Conservation (phyloP, 371 early-diverging fungal species). For the Lichtheimia ramosa region DNA sequence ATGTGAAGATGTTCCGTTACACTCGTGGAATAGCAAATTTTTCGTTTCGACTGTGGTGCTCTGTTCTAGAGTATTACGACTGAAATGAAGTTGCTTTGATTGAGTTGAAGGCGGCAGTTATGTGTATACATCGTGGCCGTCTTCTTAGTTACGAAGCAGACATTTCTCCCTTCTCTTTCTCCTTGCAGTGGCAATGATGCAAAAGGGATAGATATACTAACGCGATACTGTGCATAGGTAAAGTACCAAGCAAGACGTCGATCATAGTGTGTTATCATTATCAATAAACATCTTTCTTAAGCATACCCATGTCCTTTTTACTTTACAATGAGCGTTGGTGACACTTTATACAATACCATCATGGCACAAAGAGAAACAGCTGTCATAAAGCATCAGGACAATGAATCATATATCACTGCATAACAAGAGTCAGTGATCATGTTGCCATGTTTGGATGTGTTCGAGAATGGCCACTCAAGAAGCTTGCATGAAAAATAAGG, state of each 20-base stretch:
- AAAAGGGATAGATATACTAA: neutral
- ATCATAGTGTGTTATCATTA: neutral
- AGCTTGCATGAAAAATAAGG: no score
- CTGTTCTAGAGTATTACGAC: constrained; percentile 12
- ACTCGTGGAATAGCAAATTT: constrained; percentile 14
- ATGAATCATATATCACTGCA: no score
- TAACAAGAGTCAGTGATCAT: no score
- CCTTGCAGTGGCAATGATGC: neutral
- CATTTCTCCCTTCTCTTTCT: neutral
- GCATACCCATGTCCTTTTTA: neutral
- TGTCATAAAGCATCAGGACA: no score
- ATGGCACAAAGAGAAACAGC: no score
- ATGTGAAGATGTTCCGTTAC: constrained; percentile 14
- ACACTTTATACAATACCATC: no score
- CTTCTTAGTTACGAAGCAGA: constrained; percentile 14
- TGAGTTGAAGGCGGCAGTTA: constrained; percentile 15
- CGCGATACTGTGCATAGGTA: neutral
- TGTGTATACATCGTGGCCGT: constrained; percentile 1
- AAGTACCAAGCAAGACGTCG: neutral
- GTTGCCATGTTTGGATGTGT: no score
- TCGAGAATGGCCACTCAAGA: no score
- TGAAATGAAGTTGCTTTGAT: constrained; percentile 10
- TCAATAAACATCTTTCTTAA: neutral
- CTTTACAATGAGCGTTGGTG: neutral
- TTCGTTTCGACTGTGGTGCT: constrained; percentile 12